These are phyloP conservation scores for Serpula lacrymans DNA, from an alignment of 768 basidiomycete species.

Conservation along the genomic window DNA sequence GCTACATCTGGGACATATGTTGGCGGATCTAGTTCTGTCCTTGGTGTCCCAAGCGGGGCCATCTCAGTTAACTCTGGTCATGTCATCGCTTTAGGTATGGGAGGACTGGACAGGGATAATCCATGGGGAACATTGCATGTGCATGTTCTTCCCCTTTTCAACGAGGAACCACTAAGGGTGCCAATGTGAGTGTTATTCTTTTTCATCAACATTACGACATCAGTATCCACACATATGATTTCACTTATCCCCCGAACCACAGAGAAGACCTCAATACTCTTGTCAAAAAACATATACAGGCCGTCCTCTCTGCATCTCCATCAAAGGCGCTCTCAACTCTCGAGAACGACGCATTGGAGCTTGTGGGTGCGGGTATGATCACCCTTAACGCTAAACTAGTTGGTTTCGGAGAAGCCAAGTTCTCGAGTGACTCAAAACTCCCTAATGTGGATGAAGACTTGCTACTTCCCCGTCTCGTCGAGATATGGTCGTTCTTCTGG, in stretches of 20 bases:
- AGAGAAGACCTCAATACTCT: conserved; percentile 88
- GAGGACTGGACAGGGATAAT: conserved; percentile 43
- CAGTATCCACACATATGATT: too few relatives aligned
- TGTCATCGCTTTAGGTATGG: too few relatives aligned
- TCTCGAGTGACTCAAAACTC: conserved; percentile 81
- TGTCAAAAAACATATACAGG: conserved; percentile 74
- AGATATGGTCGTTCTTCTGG: conserved; percentile 94
- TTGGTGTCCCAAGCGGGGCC: conserved; percentile 28
- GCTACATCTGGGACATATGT: conserved; percentile 38
- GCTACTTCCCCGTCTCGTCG: conserved; percentile 73
- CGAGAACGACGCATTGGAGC: conserved; percentile 74
- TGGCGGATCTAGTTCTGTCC: conserved; percentile 9
- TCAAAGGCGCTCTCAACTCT: conserved; percentile 71
- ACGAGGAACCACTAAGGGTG: conserved; percentile 79
- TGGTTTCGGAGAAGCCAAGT: conserved; percentile 79
- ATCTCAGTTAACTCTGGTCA: conserved; percentile 28
- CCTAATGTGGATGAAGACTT: conserved; percentile 73
- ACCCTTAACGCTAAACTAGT: conserved; percentile 85
- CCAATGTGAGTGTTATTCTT: conserved; percentile 59
- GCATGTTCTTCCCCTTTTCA: conserved; percentile 87
- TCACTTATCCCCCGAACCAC: conserved; percentile 7
- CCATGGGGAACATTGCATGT: conserved; percentile 86
- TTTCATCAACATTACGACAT: conserved; percentile 8
- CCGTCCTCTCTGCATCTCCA: conserved; percentile 69
- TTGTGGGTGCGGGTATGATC: conserved; percentile 87